Evolutionary conservation across 2,329 filamentous ascomycete species (phyloP), one percentile per base, ranked within the genome.

Genomic region (Colletotrichum paranaense): DNA sequence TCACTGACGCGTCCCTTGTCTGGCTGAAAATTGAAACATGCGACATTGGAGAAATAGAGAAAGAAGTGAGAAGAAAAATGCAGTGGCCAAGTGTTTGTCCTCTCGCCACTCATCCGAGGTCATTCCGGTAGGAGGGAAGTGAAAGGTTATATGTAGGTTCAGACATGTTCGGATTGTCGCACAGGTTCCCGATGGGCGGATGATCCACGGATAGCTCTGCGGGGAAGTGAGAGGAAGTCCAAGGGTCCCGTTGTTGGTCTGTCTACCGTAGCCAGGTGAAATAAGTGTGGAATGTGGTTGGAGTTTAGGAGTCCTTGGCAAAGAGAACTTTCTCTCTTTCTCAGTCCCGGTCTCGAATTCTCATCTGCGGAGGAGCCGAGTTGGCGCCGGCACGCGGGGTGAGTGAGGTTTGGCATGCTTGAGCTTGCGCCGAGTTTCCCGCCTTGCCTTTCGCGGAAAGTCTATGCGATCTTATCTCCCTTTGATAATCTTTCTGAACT

Each of bases 371-470:
- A 49, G 19, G 42, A 49, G 19, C 19, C 19, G 42, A 42, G 38
- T 19, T 5, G 42, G 19, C 42, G 19, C 19, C 16, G 38, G 38
- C 14, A 42, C 14, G 16, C 12, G 38, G 42, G 42, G 42, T 7
- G 42, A 49, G 19, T 19, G 38, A 42, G 38, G 16, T 49, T n/a
- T 49, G 19, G 19, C 42, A n/a, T 22, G n/a, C 7, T 46, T 4
- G 26, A 5, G 14, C 42, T n/a, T n/a, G 19, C 9, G 32, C 32
- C 32, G 11, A 35, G 32, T 8, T 28, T 24, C 58, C 58, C 11
- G 62, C 62, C 22, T 55, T 64, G 11, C 62, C 62, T 38, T 55
- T 38, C 30, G 46, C 22, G 49, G 62, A 35, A 64, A 64, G 46
- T 26, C 2, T 56, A 56, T 42, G 62, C 49, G 49, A 56, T 56